phyloP scores from a whole-genome alignment of 345 rosid species.

The Gossypioides kirkii region DNA sequence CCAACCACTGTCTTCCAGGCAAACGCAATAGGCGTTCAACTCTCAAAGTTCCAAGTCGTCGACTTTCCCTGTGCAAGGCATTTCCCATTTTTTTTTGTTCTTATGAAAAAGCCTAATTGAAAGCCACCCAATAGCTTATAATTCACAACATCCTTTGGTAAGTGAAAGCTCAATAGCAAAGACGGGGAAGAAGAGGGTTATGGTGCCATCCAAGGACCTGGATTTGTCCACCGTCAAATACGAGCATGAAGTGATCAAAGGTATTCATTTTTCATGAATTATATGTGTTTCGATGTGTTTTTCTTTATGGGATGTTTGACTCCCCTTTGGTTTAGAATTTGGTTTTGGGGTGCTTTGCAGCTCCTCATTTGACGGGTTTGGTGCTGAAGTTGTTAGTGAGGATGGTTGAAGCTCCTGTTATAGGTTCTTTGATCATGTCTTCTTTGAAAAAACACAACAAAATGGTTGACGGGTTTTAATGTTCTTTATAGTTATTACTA shows the following conservation, averaged over 20 bases:
- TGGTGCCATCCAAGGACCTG: slow-evolving; percentile 48
- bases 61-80: no score
- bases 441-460: slow-evolving; percentile 53
- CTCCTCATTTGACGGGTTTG: slow-evolving; percentile 72
- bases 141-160: not conserved
- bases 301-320: not conserved
- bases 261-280: slow-evolving; percentile 20
- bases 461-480: slow-evolving; percentile 40
- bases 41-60: no score
- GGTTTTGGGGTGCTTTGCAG: slow-evolving; percentile 29
- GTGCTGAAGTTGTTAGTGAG: slow-evolving; percentile 52
- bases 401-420: slow-evolving; percentile 51
- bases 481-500: not conserved
- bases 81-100: no score
- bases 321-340: slow-evolving; percentile 7
- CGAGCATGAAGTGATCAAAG: slow-evolving; percentile 46
- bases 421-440: slow-evolving; percentile 52
- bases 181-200: slow-evolving; percentile 57
- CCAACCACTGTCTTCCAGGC: no score
- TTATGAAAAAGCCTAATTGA: no score
- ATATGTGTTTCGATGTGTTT: not conserved
- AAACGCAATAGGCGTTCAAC: no score
- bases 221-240: slow-evolving; percentile 56
- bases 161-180: slow-evolving; percentile 1
- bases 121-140: no score